A percentile compares a stretch with the other conserved stretches of the same genome.
Conservation (phyloP, 169 alveolate species). For the Theileria equi region DNA sequence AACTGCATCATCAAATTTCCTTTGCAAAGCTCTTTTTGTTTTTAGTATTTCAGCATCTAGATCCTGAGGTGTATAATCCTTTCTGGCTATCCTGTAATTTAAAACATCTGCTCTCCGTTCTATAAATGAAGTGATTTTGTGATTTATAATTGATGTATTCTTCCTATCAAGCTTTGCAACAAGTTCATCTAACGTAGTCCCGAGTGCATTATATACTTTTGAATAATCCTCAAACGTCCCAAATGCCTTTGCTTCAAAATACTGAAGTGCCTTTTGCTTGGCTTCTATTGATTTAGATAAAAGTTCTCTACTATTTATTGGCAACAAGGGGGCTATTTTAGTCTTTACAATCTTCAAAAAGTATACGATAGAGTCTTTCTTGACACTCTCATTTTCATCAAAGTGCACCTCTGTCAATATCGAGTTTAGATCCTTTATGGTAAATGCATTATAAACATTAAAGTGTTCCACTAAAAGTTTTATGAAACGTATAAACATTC, state of each 20-base stretch:
- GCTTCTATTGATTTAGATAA: slow-evolving; percentile 20
- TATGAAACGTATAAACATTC: slow-evolving; percentile 47
- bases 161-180: slow-evolving; percentile 32
- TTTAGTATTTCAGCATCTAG: slow-evolving; percentile 28
- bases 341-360: slow-evolving; percentile 42
- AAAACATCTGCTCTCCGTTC: slow-evolving; percentile 29
- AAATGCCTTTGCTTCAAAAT: slow-evolving; percentile 28
- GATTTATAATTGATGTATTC: slow-evolving; percentile 24
- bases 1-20: slow-evolving; percentile 38
- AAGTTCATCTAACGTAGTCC: slow-evolving; percentile 34
- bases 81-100: slow-evolving; percentile 1
- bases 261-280: slow-evolving; percentile 27
- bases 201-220: slow-evolving; percentile 2
- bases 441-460: slow-evolving; percentile 13
- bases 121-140: slow-evolving; percentile 15
- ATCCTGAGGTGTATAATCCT: slow-evolving; percentile 32
- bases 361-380: slow-evolving; percentile 33
- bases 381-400: slow-evolving; percentile 26
- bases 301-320: slow-evolving; percentile 40
- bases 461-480: slow-evolving; percentile 27
- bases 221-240: slow-evolving; percentile 19
- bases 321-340: slow-evolving; percentile 45
- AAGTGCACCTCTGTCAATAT: slow-evolving; percentile 24
- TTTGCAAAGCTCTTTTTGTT: slow-evolving; percentile 22
- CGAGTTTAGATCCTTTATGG: slow-evolving; percentile 10